Conservation (phyloP, 805 yeast species). For the Sugiyamaella chiloensis region DNA sequence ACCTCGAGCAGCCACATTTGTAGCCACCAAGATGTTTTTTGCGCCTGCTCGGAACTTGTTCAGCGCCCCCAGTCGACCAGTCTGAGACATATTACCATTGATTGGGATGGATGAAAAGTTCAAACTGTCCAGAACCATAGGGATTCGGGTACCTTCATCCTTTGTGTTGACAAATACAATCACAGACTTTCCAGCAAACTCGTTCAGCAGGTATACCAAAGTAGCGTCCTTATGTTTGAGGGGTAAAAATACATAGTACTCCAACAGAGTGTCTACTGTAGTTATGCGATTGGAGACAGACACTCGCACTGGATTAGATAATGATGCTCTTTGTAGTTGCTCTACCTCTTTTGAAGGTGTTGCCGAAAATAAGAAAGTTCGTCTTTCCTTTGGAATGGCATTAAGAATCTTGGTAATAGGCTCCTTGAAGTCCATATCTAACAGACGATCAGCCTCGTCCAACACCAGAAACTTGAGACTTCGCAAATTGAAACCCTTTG, state of each 20-base stretch:
- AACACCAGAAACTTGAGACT: conserved; percentile 79
- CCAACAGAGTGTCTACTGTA: conserved; percentile 91
- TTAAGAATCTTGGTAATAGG: conserved; percentile 82
- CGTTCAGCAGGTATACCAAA: conserved; percentile 77
- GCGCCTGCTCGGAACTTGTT: conserved; percentile 94
- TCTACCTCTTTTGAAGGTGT: conserved; percentile 96
- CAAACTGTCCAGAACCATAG: conserved; percentile 70
- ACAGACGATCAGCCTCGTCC: conserved; percentile 95
- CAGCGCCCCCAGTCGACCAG: conserved; percentile 83
- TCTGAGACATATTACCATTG: conserved; percentile 95
- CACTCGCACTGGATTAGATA: conserved; percentile 82
- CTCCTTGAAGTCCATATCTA: conserved; percentile 96
- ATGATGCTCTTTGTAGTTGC: conserved; percentile 88
- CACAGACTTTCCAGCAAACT: conserved; percentile 76
- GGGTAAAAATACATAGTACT: conserved; percentile 84
- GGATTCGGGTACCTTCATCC: conserved; percentile 90
- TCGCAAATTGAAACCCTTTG: conserved; percentile 82
- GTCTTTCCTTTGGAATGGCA: conserved; percentile 73
- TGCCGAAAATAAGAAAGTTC: conserved; percentile 90
- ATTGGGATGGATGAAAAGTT: conserved; percentile 90
- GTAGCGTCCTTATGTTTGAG: conserved; percentile 90
- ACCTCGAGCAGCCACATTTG: conserved; percentile 98
- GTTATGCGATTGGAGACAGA: conserved; percentile 86
- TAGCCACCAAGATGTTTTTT: conserved; percentile 86
- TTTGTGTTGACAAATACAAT: conserved; percentile 92